Base-by-base conservation (phyloP, 2,329 filamentous ascomycete genomes). In the Sclerotinia glacialis region DNA sequence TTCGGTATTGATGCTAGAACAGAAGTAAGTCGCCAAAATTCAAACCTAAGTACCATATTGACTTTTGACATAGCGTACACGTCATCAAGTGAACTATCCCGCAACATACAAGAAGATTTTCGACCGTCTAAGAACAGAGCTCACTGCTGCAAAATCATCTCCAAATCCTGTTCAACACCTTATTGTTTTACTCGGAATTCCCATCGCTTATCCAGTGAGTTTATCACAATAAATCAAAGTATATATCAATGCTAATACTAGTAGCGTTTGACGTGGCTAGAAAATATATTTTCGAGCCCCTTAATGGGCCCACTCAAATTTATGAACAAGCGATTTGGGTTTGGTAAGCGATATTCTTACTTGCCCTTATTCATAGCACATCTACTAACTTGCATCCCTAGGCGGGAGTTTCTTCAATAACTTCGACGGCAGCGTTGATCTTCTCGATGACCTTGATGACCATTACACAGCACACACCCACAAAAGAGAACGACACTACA, bases 381-480 rank as follows among this genome's bases (percentile, higher is more conserved):
- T 11, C 26, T n/a, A 37, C 49, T 44, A 63, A 46, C n/a, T 5
- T 26, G 4, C 5, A n/a, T 42, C 21, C 8, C 52, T 26, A 79
- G 90, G 90, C 5, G 93, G 93, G 59, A 87, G 88, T 63, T 82
- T 97, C 54, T 97, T 98, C 83, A 98, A 98, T 78, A 85, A 92
- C 66, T 97, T 98, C 72, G 94, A 97, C 73, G 94, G 94, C 61
- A 93, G 90, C 65, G 90, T 97, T 31, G 95, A 98, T 79, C 87
- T 98, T 31, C 82, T 97, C 21, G 93, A 97, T 76, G 93, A 96
- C 72, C 83, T 97, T 26, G 94, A 98, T 77, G 95, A 99, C 77
- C 95, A 99, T 70, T 97, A 97, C 81, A 97, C 94, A 1, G 92
- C 93, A 7, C 87, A 87, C 69, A 92, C 93, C 61, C 94, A 98